Percentiles rank a stretch among this genome's conserved stretches.
phyloP scores from a whole-genome alignment of 2,329 filamentous ascomycete genomes.

The Penicillium janthinellum region DNA sequence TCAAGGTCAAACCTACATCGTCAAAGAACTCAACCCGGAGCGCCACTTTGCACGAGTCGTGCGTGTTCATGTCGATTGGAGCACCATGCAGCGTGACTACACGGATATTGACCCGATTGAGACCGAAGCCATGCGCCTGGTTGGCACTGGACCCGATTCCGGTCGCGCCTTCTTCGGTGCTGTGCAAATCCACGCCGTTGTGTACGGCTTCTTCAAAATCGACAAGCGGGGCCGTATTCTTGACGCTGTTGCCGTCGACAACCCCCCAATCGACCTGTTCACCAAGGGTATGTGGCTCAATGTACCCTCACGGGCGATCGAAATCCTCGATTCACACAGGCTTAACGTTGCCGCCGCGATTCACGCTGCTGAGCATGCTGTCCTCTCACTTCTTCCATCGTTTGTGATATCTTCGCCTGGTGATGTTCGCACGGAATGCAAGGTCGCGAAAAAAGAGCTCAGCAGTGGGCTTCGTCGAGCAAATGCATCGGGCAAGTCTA shows the following conservation, averaged over 20 bases:
- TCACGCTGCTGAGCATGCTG: conserved; percentile 90
- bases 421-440: conserved; percentile 93
- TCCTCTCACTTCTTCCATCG: conserved; percentile 83
- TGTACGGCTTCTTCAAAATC: conserved; percentile 98
- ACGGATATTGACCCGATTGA: conserved; percentile 93
- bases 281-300: conserved; percentile 96
- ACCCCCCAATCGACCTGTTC: conserved; percentile 81
- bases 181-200: conserved; percentile 82
- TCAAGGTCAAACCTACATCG: conserved; percentile 89
- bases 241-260: conserved; percentile 90
- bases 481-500: conserved; percentile 22
- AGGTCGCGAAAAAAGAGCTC: conserved; percentile 85
- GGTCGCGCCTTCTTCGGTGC: conserved; percentile 80
- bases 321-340: conserved; percentile 71
- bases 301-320: conserved; percentile 75
- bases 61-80: conserved; percentile 91
- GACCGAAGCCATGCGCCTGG: conserved; percentile 80
- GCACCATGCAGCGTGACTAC: conserved; percentile 86
- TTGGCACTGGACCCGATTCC: conserved; percentile 56
- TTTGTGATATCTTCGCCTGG: conserved; percentile 88
- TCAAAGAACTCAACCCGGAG: conserved; percentile 83
- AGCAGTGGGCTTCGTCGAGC: conserved; percentile 54
- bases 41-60: conserved; percentile 83
- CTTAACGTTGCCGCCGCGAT: conserved; percentile 87
- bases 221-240: conserved; percentile 82